Evolutionary conservation across 768 basidiomycete species (phyloP), one percentile per base, ranked within the genome.

Genomic region (Steccherinum ochraceum): DNA sequence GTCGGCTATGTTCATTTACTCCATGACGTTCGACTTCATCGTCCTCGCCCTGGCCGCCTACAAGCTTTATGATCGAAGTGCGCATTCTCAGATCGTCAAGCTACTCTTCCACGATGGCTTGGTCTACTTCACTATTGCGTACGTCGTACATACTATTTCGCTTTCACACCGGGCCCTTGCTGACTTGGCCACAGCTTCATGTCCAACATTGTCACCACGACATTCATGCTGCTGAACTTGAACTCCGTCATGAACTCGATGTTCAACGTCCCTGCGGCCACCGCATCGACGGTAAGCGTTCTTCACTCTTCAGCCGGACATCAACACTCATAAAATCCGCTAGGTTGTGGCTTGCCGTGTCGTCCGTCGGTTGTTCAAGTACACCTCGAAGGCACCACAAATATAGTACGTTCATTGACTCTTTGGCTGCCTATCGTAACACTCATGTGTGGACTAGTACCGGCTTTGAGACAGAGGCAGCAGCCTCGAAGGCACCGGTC

Each of bases 1-100:
- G 45, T 81, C 83, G 3, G 72, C 73, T 19, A 78, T 78, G 5
- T 88, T 85, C 65, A 83, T 87, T 55, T 87, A 87, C 59, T 77
- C 81, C 45, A 88, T 49, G 20, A n/a, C 16, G 35, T 49, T 39
- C 48, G 48, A 49, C 21, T 20, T 39, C 20, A 16, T 49, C 19
- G 39, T 39, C n/a, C 39, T 49, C 48, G 30, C 39, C 20, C 40
- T 49, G 2, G 18, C 48, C 11, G 48, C 39, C 12, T 49, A 26
- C 20, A 49, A 49, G 40, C 26, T 39, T 18, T 40, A 30, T 27
- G 27, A 20, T n/a, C 65, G 24, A 13, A 12, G 16, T 40, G 18
- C 20, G 18, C 18, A 30, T 42, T 20, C 48, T n/a, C 48, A 30
- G 26, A 49, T 49, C 19, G 30, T 48, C 26, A 30, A 24, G 10